Evolutionary conservation across 257 asterid genomes (phyloP).

Genomic region (Nicotiana undulata): DNA sequence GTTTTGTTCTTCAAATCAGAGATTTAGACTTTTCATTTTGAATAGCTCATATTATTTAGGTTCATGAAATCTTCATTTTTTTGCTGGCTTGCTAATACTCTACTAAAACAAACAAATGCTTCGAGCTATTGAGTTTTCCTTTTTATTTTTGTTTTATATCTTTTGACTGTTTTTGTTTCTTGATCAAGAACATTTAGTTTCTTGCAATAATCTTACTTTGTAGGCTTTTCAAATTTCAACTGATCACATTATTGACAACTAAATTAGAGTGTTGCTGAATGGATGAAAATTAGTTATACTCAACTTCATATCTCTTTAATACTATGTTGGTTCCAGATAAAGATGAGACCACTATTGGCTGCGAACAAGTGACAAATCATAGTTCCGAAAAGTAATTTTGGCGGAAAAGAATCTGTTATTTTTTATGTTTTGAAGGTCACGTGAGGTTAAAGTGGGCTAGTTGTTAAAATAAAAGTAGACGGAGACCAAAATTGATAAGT

Average conservation of each 20-base stretch:
- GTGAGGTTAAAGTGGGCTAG: no score
- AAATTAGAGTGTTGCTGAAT: not conserved
- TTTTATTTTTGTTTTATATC: not conserved
- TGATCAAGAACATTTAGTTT: conserved; percentile 37
- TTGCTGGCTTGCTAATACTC: not conserved
- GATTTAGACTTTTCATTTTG: no score
- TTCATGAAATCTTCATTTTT: not conserved
- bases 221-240: conserved; percentile 21
- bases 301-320: not conserved
- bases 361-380: conserved; percentile 28
- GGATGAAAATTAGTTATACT: not conserved
- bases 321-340: conserved; percentile 9
- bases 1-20: no score
- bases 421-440: no score
- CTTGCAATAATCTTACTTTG: conserved; percentile 58
- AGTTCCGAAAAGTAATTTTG: no score
- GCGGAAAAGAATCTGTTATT: no score
- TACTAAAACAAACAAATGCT: not conserved
- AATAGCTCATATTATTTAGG: not conserved
- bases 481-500: no score
- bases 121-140: not conserved
- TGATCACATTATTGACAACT: not conserved
- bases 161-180: not conserved
- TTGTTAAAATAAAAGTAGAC: no score
- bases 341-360: conserved; percentile 19